Conservation (phyloP, 768 basidiomycete species). For the Suillus hirtellus region DNA sequence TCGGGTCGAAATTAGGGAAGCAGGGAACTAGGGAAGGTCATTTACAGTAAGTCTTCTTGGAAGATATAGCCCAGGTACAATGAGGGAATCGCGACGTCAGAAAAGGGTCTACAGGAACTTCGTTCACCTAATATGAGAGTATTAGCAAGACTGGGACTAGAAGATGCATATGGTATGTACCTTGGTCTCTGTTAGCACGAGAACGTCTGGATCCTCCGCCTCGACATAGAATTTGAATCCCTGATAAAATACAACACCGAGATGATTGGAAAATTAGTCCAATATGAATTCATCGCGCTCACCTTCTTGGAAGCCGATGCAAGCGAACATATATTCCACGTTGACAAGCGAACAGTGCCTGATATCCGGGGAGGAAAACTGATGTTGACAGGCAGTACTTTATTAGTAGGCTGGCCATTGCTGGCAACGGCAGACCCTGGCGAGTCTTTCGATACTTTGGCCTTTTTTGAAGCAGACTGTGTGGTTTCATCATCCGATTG, state of each 20-base stretch:
- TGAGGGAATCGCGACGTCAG: conserved; percentile 64
- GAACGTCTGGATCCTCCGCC: conserved; percentile 83
- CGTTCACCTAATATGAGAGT: conserved; percentile 57
- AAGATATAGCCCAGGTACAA: conserved; percentile 74
- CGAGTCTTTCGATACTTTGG: conserved; percentile 26
- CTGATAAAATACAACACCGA: conserved; percentile 32
- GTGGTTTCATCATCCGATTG: conserved; percentile 28
- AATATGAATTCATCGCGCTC: conserved; percentile 12
- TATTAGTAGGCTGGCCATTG: conserved; percentile 72
- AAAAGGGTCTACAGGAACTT: conserved; percentile 59
- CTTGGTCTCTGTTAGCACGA: conserved; percentile 88
- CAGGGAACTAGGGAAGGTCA: conserved; percentile 5
- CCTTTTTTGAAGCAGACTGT: conserved; percentile 25
- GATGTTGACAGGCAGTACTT: conserved; percentile 63
- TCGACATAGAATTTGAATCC: conserved; percentile 83
- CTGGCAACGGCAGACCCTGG: conserved; percentile 22
- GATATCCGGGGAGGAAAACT: conserved; percentile 49
- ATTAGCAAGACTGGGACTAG: conserved; percentile 6
- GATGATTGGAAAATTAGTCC: not conserved
- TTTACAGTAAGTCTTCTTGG: conserved; percentile 79
- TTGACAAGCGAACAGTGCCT: conserved; percentile 54
- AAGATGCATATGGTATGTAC: conserved; percentile 29
- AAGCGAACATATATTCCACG: conserved; percentile 84
- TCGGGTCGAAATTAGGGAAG: conserved; percentile 2
- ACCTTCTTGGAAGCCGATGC: conserved; percentile 81